phyloP scores from a whole-genome alignment of 1,284 basidiomycete genomes.

The Sporisorium exsertum region DNA sequence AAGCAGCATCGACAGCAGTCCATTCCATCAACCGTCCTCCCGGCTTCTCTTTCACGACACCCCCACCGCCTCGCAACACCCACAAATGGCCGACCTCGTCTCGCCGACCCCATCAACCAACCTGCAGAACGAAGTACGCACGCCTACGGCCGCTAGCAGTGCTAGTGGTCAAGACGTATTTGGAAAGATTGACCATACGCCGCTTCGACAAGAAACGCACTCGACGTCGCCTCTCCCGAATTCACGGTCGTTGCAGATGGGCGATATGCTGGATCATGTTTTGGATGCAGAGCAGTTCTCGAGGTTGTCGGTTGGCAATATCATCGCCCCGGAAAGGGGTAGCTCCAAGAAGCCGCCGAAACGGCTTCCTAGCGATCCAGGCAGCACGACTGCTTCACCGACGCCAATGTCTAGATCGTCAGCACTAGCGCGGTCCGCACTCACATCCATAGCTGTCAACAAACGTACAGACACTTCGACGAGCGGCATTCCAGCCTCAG shows the following conservation, averaged over 20 bases:
- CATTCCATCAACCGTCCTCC: constrained; percentile 27
- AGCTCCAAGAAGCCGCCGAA: constrained; percentile 42
- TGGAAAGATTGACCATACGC: constrained; percentile 45
- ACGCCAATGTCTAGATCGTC: constrained; percentile 30
- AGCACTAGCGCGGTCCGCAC: constrained; percentile 14
- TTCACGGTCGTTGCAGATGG: constrained; percentile 39
- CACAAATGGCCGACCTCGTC: constrained; percentile 7
- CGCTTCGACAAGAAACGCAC: constrained; percentile 38
- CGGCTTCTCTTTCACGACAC: constrained; percentile 42
- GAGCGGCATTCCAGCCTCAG: constrained; percentile 17
- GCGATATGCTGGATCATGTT: constrained; percentile 41
- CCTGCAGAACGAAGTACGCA: constrained; percentile 14
- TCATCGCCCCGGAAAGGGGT: constrained; percentile 40
- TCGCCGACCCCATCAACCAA: constrained; percentile 11
- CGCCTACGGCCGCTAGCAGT: constrained; percentile 16
- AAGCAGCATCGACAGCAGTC: constrained; percentile 33
- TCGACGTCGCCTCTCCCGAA: constrained; percentile 48
- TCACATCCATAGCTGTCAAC: constrained; percentile 30
- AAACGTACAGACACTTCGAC: constrained; percentile 1
- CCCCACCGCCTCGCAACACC: constrained; percentile 13
- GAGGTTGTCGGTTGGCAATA: constrained; percentile 39
- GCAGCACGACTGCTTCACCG: constrained; percentile 35
- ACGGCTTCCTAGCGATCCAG: constrained; percentile 21
- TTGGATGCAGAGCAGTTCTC: constrained; percentile 28
- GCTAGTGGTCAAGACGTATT: constrained; percentile 32